Evolutionary conservation across 2,329 filamentous ascomycete species (phyloP).

Genomic region (Trichophyton verrucosum): DNA sequence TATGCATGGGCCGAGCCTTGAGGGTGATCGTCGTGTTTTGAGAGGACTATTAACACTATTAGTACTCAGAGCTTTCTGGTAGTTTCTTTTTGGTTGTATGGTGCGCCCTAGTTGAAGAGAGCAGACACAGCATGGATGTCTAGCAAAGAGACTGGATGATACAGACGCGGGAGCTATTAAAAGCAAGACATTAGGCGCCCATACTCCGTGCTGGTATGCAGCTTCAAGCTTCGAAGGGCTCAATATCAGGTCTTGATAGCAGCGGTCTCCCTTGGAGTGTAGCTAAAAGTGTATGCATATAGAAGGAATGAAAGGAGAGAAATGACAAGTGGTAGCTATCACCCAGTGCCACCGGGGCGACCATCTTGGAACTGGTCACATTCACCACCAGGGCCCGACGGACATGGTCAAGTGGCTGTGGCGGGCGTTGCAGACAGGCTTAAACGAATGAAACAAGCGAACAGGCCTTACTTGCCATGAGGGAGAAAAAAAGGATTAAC

Average conservation of each 20-base stretch:
- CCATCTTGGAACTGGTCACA: conserved; percentile 2
- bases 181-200: neutral
- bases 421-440: neutral
- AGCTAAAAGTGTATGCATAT: neutral
- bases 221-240: neutral
- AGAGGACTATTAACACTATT: neutral
- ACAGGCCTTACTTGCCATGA: neutral
- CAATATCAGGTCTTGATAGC: neutral
- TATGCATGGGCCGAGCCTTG: neutral
- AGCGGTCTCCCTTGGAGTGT: no score
- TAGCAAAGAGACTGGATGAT: neutral
- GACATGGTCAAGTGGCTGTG: conserved; percentile 1
- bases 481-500: neutral
- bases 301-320: neutral
- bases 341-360: neutral
- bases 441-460: conserved; percentile 3
- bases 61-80: neutral
- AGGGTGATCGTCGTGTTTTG: neutral
- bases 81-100: neutral
- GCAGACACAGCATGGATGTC: neutral
- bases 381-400: neutral
- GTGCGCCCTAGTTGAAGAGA: neutral
- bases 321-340: neutral
- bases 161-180: neutral
- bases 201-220: neutral